A percentile compares a stretch with the other conserved stretches of the same genome.
Conservation (phyloP, 495 filamentous ascomycete species). For the Hypoxylon lenormandii region DNA sequence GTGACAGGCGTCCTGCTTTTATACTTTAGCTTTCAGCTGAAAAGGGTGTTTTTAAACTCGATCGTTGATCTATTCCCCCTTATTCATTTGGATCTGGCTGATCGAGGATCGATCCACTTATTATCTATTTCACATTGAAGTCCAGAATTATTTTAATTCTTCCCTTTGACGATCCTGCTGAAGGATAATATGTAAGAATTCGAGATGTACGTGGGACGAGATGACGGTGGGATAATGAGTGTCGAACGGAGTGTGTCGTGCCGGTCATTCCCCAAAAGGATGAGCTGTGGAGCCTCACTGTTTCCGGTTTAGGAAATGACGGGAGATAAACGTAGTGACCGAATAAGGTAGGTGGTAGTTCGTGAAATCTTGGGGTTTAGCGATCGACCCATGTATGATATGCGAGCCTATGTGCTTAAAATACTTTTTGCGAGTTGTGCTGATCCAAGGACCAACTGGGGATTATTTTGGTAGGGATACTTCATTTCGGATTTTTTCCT, state of each 20-base stretch:
- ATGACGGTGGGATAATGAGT: background rate
- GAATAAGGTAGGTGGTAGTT: conserved; percentile 3
- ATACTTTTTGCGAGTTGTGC: too few relatives aligned
- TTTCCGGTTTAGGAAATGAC: conserved; percentile 1
- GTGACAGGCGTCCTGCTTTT: background rate
- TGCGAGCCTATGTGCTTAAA: background rate
- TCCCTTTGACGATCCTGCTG: background rate
- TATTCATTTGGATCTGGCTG: too few relatives aligned
- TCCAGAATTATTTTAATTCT: too few relatives aligned
- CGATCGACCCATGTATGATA: background rate
- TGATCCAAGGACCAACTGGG: too few relatives aligned
- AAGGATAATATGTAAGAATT: too few relatives aligned
- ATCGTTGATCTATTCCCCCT: too few relatives aligned
- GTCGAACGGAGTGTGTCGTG: background rate
- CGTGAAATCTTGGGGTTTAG: background rate
- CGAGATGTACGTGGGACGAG: background rate
- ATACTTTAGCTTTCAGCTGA: too few relatives aligned
- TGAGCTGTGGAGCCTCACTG: background rate
- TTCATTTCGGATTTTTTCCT: too few relatives aligned
- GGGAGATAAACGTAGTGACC: background rate
- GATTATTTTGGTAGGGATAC: too few relatives aligned
- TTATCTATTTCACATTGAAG: too few relatives aligned
- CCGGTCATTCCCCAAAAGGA: background rate
- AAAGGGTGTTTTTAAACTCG: too few relatives aligned
- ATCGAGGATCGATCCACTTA: too few relatives aligned